Evolutionary conservation across 352 stramenopile genomes (phyloP).

Genomic region (Phytophthora nicotianae): DNA sequence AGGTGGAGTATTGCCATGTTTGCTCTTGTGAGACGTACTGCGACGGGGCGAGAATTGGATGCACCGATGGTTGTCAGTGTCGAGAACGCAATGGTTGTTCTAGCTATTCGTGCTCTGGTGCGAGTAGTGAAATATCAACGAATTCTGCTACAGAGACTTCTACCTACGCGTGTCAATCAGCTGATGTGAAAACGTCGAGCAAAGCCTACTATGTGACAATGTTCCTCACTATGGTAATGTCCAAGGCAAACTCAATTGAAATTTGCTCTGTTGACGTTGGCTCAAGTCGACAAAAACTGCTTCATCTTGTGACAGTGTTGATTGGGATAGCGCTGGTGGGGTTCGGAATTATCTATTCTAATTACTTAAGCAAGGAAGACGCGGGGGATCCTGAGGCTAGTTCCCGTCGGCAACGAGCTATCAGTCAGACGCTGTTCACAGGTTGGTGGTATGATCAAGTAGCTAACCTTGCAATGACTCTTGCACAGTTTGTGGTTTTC

Average conservation of each 20-base stretch:
- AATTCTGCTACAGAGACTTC: neutral
- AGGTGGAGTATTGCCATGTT: slow-evolving; percentile 1
- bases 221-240: slow-evolving; percentile 11
- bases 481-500: neutral
- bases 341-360: slow-evolving; percentile 20
- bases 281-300: slow-evolving; percentile 8
- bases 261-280: slow-evolving; percentile 6
- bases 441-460: slow-evolving; percentile 15
- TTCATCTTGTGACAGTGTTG: neutral
- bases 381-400: neutral
- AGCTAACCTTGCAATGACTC: neutral
- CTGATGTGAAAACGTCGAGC: slow-evolving; percentile 3
- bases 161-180: neutral
- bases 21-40: slow-evolving; percentile 11
- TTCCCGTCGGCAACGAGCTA: slow-evolving; percentile 5
- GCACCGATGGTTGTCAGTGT: slow-evolving; percentile 10
- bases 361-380: slow-evolving; percentile 5
- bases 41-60: slow-evolving; percentile 3
- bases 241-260: slow-evolving; percentile 4
- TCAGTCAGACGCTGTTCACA: slow-evolving; percentile 3
- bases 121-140: neutral
- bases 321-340: neutral
- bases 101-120: neutral
- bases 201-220: slow-evolving; percentile 15
- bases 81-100: neutral